A percentile compares a stretch with the other conserved stretches of the same genome.
Evolutionary conservation across 306 rosid genomes (phyloP).

Genomic region (Prunus davidiana): DNA sequence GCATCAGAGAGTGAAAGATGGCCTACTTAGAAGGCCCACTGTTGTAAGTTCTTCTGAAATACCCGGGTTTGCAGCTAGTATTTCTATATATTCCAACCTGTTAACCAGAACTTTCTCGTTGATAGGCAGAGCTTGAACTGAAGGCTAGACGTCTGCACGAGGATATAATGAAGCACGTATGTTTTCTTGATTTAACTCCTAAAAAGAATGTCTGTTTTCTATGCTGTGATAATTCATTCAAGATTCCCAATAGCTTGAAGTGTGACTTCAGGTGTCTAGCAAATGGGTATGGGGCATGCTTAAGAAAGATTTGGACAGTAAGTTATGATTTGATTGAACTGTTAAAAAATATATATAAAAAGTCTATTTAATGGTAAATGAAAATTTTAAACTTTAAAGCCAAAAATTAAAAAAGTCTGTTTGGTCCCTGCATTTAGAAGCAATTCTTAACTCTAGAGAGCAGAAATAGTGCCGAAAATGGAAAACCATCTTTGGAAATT

Average conservation of each 20-base stretch:
- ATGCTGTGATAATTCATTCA: background rate
- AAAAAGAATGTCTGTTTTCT: background rate
- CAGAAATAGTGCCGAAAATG: background rate
- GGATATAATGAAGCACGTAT: constrained; percentile 67
- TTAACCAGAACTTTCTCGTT: constrained; percentile 15
- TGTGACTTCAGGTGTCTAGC: background rate
- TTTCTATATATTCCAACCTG: background rate
- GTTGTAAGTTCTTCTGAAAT: constrained; percentile 45
- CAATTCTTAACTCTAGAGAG: background rate
- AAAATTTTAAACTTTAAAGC: background rate
- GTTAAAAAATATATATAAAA: background rate
- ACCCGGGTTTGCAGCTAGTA: background rate
- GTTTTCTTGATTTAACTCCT: constrained; percentile 13
- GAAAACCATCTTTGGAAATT: background rate
- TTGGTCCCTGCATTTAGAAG: background rate
- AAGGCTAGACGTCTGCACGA: constrained; percentile 69
- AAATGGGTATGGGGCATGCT: background rate
- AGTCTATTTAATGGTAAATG: background rate
- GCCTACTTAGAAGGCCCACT: constrained; percentile 60
- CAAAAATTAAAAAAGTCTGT: background rate
- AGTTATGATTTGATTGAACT: no score
- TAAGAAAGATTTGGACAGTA: background rate
- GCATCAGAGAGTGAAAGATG: constrained; percentile 47
- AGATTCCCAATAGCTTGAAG: background rate
- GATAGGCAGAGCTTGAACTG: constrained; percentile 67